Conservation (phyloP, 805 yeast species). For the Barnettozyma populi region DNA sequence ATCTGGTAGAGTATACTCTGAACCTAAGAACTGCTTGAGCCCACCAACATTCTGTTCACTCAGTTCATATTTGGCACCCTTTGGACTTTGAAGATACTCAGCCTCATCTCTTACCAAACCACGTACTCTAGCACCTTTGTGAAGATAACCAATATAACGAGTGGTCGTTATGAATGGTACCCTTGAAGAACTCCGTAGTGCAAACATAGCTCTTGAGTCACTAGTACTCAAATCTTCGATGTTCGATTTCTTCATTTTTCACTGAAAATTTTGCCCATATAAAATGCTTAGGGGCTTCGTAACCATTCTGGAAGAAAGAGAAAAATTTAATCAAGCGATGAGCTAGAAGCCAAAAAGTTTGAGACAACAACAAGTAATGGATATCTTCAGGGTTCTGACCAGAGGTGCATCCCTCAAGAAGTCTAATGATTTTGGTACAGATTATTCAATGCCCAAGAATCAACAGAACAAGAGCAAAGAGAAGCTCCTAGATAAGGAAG, state of each 20-base stretch:
- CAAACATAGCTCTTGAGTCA: not conserved
- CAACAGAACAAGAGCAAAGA: slow-evolving; percentile 29
- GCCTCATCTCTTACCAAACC: slow-evolving; percentile 70
- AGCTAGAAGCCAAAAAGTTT: not conserved
- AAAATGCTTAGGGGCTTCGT: not conserved
- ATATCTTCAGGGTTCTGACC: slow-evolving; percentile 76
- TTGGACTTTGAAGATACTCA: slow-evolving; percentile 44
- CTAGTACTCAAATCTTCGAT: not conserved
- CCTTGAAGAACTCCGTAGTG: not conserved
- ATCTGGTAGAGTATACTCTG: slow-evolving; percentile 51
- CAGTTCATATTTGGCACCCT: slow-evolving; percentile 51
- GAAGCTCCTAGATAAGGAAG: slow-evolving; percentile 39
- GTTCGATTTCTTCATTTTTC: not conserved
- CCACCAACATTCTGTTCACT: slow-evolving; percentile 42
- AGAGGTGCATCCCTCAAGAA: slow-evolving; percentile 81
- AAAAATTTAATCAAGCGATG: slow-evolving; percentile 6
- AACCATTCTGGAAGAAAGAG: not conserved
- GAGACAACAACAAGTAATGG: slow-evolving; percentile 47
- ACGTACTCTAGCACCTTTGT: slow-evolving; percentile 49
- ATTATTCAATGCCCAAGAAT: slow-evolving; percentile 24
- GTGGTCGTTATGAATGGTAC: not conserved
- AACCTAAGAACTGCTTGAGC: slow-evolving; percentile 44
- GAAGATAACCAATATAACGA: slow-evolving; percentile 35
- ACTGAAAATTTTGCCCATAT: not conserved
- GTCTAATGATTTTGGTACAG: slow-evolving; percentile 30